Evolutionary conservation across 768 basidiomycete genomes (phyloP), one percentile per base, ranked within the genome.

Genomic region (Trametes elegans): DNA sequence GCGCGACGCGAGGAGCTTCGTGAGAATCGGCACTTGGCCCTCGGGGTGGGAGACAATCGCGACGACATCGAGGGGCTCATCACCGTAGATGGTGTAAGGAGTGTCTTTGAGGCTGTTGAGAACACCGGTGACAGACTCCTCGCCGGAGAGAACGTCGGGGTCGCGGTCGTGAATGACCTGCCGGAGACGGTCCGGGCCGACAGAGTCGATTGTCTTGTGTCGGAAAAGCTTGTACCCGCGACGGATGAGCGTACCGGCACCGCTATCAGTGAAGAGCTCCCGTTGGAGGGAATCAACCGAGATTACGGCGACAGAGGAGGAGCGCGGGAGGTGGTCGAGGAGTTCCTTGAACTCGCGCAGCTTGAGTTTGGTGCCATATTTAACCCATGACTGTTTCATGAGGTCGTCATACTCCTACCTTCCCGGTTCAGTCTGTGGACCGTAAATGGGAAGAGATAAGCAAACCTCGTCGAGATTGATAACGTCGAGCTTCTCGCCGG

Each of bases 371-470:
- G 96, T 98, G 57, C 96, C 97, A 69, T 85, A 98, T 70, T 97
- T 97, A 71, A 99, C 96, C 97, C 97, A 99, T 6, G 94, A 82
- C 73, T 98, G 90, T 67, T 94, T 95, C 94, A 98, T 91, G 55
- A 99, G 85, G 21, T 82, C 81, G 62, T 96, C 91, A 72, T 96
- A 98, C 76, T 99, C 97, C 89, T 93, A 65, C 7, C 57, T 28
- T 46, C 8, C 1, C 41, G 7, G 27, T 48, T 21, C 29, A 28
- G 32, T n/a, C 39, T 29, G 43, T 16, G 3, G 18, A 19, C 18
- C 31, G 9, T 3, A 23, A 5, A 39, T 27, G 23, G 13, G 31
- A n/a, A 18, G 18, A 13, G 13, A 18, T 5, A 10, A 21, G 65
- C 74, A 48, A 61, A 90, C 91, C 81, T 99, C 97, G 66, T 99